Percentiles rank a stretch among this genome's conserved stretches.
Evolutionary conservation across 768 basidiomycete genomes (phyloP).

Genomic region (Termitomyces sp.): DNA sequence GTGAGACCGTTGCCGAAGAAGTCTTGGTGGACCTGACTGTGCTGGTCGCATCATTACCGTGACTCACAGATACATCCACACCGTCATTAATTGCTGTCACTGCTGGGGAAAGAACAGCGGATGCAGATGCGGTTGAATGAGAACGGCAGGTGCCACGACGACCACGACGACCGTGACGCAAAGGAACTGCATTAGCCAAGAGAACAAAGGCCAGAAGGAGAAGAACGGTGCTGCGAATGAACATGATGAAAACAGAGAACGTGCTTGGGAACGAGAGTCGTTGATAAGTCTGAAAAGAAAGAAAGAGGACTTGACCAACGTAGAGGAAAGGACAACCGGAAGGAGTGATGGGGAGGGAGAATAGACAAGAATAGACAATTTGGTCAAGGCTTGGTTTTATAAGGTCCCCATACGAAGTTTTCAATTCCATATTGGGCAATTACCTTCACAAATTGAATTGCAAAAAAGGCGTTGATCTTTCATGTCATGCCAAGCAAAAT

Average conservation of each 20-base stretch:
- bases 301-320: background rate
- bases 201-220: constrained; percentile 19
- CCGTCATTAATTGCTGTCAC: background rate
- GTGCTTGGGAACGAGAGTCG: constrained; percentile 11
- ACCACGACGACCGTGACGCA: constrained; percentile 13
- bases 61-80: background rate
- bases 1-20: constrained; percentile 2
- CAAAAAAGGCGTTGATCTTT: background rate
- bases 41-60: background rate
- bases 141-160: constrained; percentile 10
- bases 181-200: constrained; percentile 17
- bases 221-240: constrained; percentile 16
- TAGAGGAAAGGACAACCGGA: constrained; percentile 15
- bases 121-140: background rate
- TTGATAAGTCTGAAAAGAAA: constrained; percentile 13
- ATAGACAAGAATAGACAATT: background rate
- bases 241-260: constrained; percentile 17
- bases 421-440: background rate
- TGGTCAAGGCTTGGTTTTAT: constrained; percentile 1
- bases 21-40: constrained; percentile 9
- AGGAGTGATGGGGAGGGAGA: background rate
- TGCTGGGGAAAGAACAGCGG: background rate
- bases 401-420: constrained; percentile 1
- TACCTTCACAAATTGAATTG: background rate
- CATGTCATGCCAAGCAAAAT: background rate